Percentiles rank a stretch among this genome's conserved stretches.
phyloP scores from a whole-genome alignment of 2,329 filamentous ascomycete species.

The Colletotrichum horii region DNA sequence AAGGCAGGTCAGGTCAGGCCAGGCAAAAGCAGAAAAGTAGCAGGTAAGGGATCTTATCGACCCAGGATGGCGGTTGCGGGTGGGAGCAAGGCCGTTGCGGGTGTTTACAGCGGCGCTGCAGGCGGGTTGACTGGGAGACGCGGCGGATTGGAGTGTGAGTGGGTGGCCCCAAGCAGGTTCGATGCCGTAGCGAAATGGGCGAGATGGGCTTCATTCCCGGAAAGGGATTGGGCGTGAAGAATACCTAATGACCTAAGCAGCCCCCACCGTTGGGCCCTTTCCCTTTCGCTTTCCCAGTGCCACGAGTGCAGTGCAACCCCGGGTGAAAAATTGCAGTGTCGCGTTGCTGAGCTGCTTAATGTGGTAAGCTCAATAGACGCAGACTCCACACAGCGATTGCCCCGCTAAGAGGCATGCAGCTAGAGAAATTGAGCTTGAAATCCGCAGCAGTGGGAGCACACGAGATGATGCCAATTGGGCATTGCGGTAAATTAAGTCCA shows the following conservation, averaged over 20 bases:
- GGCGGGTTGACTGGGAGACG: constrained; percentile 17
- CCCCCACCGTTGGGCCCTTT: background rate
- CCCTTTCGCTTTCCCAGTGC: background rate
- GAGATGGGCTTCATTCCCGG: background rate
- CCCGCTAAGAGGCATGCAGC: background rate
- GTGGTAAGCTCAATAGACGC: background rate
- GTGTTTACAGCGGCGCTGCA: constrained; percentile 18
- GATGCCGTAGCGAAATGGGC: constrained; percentile 16
- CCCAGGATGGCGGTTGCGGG: background rate
- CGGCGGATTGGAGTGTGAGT: background rate
- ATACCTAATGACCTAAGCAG: constrained; percentile 15
- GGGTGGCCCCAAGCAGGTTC: background rate
- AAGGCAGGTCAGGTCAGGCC: background rate
- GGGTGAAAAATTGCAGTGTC: background rate
- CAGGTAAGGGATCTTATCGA: background rate
- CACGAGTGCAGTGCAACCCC: background rate
- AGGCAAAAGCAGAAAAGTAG: background rate
- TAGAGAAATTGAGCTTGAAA: background rate
- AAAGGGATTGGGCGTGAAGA: background rate
- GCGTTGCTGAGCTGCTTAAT: background rate
- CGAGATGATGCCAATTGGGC: background rate
- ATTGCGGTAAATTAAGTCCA: background rate
- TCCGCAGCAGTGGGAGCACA: background rate
- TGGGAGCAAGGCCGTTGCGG: background rate
- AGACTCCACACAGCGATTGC: background rate